phyloP scores from a whole-genome alignment of 805 yeast species.

The Spathaspora passalidarum region DNA sequence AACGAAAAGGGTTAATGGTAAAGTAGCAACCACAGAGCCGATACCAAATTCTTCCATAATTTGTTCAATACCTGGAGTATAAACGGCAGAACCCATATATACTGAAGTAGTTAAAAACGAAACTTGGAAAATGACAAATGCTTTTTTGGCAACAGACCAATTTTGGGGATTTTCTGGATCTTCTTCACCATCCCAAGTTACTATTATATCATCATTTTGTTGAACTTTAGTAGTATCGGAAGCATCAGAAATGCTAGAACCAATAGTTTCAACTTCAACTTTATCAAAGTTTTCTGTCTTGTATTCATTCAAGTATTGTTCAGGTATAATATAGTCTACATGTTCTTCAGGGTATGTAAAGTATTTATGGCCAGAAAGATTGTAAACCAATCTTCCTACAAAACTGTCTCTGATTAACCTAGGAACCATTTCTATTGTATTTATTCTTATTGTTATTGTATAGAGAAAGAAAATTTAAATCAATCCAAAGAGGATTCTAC shows the following conservation, averaged over 20 bases:
- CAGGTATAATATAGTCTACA: conserved; percentile 23
- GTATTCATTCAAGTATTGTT: conserved; percentile 16
- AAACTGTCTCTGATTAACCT: conserved; percentile 30
- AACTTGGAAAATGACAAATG: conserved; percentile 35
- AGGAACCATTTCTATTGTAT: background rate
- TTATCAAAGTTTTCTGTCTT: background rate
- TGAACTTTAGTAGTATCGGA: background rate
- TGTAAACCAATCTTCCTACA: conserved; percentile 24
- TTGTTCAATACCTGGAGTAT: conserved; percentile 49
- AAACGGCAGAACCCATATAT: conserved; percentile 56
- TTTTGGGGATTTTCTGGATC: conserved; percentile 58
- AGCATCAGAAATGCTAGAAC: background rate
- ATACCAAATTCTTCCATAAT: conserved; percentile 46
- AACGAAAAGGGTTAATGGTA: conserved; percentile 54
- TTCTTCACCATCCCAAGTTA: conserved; percentile 37
- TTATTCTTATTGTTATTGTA: background rate
- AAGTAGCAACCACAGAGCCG: conserved; percentile 41
- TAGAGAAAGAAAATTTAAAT: background rate
- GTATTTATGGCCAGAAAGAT: conserved; percentile 20
- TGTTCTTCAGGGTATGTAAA: conserved; percentile 24
- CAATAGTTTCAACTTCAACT: conserved; percentile 2
- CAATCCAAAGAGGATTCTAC: background rate
- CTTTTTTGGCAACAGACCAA: conserved; percentile 47
- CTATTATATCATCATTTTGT: conserved; percentile 10
- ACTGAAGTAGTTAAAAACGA: conserved; percentile 47